Conservation (phyloP, 495 filamentous ascomycete species). For the Neurospora cerealis region DNA sequence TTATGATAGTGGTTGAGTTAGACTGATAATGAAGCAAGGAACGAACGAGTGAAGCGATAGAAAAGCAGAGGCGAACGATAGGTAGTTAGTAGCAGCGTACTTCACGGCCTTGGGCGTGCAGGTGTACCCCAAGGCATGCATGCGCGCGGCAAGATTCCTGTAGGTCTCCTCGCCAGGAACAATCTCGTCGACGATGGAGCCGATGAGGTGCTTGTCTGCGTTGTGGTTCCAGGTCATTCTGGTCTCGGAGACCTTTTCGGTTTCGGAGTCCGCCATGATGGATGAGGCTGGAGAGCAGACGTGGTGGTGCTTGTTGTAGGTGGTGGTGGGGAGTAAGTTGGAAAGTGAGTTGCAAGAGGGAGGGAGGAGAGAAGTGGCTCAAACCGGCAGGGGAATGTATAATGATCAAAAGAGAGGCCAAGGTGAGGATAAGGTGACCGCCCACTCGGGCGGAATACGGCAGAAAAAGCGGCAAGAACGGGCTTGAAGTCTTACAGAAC, state of each 20-base stretch:
- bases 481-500: slow-evolving; percentile 15
- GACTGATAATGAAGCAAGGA: neutral
- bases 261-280: slow-evolving; percentile 3
- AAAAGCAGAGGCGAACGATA: neutral
- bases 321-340: neutral
- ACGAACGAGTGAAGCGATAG: neutral
- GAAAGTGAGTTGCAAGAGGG: neutral
- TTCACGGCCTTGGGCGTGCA: slow-evolving; percentile 24
- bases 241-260: neutral
- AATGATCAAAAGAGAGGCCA: neutral
- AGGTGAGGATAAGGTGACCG: neutral
- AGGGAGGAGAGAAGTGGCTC: neutral
- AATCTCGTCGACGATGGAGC: slow-evolving; percentile 6
- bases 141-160: slow-evolving; percentile 8
- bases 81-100: slow-evolving; percentile 7
- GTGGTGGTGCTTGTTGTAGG: neutral
- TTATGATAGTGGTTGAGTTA: neutral
- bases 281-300: neutral
- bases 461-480: neutral
- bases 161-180: slow-evolving; percentile 12
- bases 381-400: neutral
- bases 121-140: slow-evolving; percentile 12
- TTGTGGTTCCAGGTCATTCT: slow-evolving; percentile 23
- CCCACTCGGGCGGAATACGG: neutral
- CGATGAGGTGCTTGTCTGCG: slow-evolving; percentile 18